phyloP scores from a whole-genome alignment of 345 rosid species.

The Citropsis articulata region DNA sequence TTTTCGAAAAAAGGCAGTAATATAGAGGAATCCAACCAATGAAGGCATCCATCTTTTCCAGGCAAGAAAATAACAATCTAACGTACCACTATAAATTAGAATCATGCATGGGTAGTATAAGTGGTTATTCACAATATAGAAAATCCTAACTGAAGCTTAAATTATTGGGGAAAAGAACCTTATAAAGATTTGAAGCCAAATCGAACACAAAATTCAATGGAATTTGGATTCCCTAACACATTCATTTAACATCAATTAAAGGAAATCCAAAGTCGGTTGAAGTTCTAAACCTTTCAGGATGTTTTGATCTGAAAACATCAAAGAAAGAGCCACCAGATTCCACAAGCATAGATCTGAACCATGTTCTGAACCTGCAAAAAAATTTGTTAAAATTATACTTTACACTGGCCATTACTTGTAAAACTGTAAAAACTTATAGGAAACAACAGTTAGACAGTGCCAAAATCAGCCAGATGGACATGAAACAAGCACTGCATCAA shows the following conservation, averaged over 20 bases:
- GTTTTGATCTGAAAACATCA: conserved; percentile 76
- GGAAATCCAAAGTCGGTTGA: not conserved
- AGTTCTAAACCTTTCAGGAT: conserved; percentile 69
- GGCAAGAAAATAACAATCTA: not conserved
- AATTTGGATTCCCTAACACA: not conserved
- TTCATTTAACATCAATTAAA: not conserved
- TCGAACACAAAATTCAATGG: not conserved
- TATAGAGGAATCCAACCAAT: not conserved
- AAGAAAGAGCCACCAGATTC: conserved; percentile 67
- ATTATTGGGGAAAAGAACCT: not conserved
- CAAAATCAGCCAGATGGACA: not conserved
- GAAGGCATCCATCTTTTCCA: not conserved
- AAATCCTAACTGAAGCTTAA: not conserved
- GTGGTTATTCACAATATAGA: not conserved
- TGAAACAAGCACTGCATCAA: conserved; percentile 1
- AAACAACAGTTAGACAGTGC: not conserved
- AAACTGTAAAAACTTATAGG: not conserved
- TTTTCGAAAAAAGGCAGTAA: not conserved
- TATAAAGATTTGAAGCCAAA: not conserved
- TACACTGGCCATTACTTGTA: not conserved
- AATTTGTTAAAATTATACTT: not conserved
- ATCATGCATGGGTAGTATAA: not conserved
- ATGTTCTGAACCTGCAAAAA: conserved; percentile 64
- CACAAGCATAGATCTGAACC: conserved; percentile 82
- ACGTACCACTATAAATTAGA: not conserved